A percentile compares a stretch with the other conserved stretches of the same genome.
Conservation (phyloP, 805 yeast species). For the Lachancea mirantina region DNA sequence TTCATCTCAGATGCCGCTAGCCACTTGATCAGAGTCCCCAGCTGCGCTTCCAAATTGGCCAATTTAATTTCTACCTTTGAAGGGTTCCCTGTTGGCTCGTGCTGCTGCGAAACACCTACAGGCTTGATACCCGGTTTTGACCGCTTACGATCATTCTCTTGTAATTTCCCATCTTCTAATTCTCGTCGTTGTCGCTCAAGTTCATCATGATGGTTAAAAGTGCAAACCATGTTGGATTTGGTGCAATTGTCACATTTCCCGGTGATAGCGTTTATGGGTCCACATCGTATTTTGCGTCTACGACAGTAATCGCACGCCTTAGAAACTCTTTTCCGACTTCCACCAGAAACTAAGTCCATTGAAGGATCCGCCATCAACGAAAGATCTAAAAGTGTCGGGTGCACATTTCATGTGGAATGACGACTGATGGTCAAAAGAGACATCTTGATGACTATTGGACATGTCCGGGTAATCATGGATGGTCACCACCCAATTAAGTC, state of each 20-base stretch:
- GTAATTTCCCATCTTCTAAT: neutral
- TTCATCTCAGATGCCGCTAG: too few relatives aligned
- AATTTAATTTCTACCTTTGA: constrained; percentile 7
- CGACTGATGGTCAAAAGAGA: too few relatives aligned
- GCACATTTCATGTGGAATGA: too few relatives aligned
- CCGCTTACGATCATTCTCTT: constrained; percentile 1
- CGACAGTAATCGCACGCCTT: constrained; percentile 31
- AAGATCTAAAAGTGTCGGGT: too few relatives aligned
- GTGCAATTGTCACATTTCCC: constrained; percentile 26
- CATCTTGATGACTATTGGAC: too few relatives aligned
- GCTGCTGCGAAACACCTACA: too few relatives aligned
- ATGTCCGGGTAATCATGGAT: too few relatives aligned
- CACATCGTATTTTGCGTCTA: constrained; percentile 29
- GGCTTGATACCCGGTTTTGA: too few relatives aligned
- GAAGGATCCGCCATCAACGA: neutral
- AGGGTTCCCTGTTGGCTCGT: too few relatives aligned
- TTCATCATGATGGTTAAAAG: constrained; percentile 20
- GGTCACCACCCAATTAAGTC: too few relatives aligned
- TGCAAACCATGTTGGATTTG: constrained; percentile 21
- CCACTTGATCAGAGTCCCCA: constrained; percentile 12
- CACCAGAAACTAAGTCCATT: neutral
- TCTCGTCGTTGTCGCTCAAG: constrained; percentile 8
- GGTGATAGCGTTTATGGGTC: constrained; percentile 15
- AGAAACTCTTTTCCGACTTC: constrained; percentile 23
- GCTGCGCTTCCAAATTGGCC: constrained; percentile 19